These are phyloP conservation scores for Eucalyptus polybractea DNA, from an alignment of 345 rosid genomes.

Conservation along the genomic window DNA sequence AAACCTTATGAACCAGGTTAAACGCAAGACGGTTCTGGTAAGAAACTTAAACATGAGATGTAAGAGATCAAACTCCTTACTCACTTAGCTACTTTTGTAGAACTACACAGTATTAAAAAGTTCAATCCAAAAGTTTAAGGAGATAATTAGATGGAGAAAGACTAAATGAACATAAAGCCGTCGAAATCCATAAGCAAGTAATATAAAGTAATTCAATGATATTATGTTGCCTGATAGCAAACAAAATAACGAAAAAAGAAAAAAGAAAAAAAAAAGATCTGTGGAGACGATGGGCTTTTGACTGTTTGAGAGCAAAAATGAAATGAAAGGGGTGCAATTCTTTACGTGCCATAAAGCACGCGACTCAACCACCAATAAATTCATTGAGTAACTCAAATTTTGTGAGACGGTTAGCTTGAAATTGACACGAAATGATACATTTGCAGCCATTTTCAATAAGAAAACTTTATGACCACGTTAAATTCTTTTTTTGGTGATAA, in stretches of 20 bases:
- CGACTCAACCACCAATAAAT: not conserved
- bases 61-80: not conserved
- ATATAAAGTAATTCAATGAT: not conserved
- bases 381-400: not conserved
- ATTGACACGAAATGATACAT: not conserved
- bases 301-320: not conserved
- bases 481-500: not conserved
- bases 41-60: not conserved
- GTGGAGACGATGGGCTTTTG: not conserved
- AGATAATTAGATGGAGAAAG: not conserved
- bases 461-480: not conserved
- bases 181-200: not conserved
- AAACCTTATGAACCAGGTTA: not conserved
- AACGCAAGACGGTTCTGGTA: not conserved
- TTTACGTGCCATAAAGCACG: rapidly evolving
- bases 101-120: not conserved
- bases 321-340: not conserved
- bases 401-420: not conserved
- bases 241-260: not conserved
- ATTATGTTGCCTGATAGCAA: not conserved
- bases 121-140: not conserved
- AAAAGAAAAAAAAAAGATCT: not conserved
- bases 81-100: not conserved
- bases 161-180: not conserved
- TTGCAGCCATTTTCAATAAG: not conserved